Conservation (phyloP, 2,329 filamentous ascomycete genomes). For the Lizonia empirigonia region DNA sequence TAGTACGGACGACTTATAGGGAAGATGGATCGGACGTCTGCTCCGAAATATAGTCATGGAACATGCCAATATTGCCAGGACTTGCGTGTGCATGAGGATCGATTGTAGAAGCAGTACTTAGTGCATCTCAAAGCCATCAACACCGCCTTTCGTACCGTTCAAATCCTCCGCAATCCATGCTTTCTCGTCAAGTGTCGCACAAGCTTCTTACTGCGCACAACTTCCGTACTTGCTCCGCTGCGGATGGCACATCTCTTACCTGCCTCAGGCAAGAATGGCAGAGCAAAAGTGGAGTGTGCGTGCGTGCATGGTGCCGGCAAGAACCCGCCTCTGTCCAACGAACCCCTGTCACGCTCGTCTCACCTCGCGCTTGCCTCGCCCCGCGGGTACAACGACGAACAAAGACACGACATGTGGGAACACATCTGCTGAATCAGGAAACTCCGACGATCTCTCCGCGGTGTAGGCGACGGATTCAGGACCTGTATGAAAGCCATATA, state of each 20-base stretch:
- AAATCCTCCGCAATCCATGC: background rate
- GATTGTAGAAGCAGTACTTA: background rate
- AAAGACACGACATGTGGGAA: background rate
- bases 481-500: background rate
- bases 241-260: conserved; percentile 1
- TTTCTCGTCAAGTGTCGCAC: conserved; percentile 11
- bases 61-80: background rate
- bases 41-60: background rate
- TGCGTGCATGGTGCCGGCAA: conserved; percentile 4
- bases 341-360: conserved; percentile 1
- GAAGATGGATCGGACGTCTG: background rate
- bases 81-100: conserved; percentile 2
- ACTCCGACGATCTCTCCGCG: background rate
- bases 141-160: conserved; percentile 10
- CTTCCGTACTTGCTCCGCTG: background rate
- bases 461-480: background rate
- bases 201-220: background rate
- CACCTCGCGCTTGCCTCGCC: conserved; percentile 1
- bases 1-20: background rate
- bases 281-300: conserved; percentile 3
- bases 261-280: background rate
- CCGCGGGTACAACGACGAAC: background rate
- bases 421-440: background rate
- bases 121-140: background rate
- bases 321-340: background rate